Conservation (phyloP, 2,329 filamentous ascomycete species). For the Albophoma yamanashiensis region DNA sequence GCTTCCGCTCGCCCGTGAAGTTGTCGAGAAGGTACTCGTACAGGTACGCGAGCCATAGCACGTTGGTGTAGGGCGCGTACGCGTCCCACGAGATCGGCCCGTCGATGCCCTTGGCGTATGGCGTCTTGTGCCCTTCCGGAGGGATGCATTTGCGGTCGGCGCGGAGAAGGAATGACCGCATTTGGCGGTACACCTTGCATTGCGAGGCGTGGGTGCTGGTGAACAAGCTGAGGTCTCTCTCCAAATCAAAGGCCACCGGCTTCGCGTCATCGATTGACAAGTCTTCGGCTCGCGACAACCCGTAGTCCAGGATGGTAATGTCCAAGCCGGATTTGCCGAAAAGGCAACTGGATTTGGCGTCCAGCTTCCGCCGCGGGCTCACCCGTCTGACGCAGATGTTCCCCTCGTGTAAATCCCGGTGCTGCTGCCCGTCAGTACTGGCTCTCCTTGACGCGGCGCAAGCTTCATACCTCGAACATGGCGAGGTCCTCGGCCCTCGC, state of each 20-base stretch:
- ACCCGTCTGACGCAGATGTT: constrained; percentile 48
- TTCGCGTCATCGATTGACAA: constrained; percentile 21
- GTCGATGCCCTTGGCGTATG: constrained; percentile 34
- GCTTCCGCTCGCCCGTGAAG: constrained; percentile 35
- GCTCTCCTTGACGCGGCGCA: not conserved
- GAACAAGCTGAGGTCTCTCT: constrained; percentile 49
- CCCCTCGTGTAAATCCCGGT: constrained; percentile 55
- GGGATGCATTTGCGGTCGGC: constrained; percentile 40
- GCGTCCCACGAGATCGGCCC: constrained; percentile 42
- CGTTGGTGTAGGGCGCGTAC: constrained; percentile 51
- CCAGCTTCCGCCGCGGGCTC: constrained; percentile 19
- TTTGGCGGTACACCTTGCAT: constrained; percentile 51
- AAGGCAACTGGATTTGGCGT: constrained; percentile 19
- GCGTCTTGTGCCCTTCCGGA: constrained; percentile 31
- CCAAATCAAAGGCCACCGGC: constrained; percentile 46
- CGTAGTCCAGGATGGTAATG: constrained; percentile 56
- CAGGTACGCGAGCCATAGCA: constrained; percentile 54
- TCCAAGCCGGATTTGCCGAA: constrained; percentile 52
- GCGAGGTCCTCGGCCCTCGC: constrained; percentile 47
- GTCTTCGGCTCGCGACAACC: constrained; percentile 47
- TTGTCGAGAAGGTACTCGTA: constrained; percentile 40
- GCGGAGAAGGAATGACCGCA: constrained; percentile 45
- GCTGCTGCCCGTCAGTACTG: constrained; percentile 25
- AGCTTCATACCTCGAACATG: constrained; percentile 44
- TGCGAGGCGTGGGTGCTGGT: constrained; percentile 49